phyloP scores from a whole-genome alignment of 352 stramenopile species.

The Elongisporangium prolatum region DNA sequence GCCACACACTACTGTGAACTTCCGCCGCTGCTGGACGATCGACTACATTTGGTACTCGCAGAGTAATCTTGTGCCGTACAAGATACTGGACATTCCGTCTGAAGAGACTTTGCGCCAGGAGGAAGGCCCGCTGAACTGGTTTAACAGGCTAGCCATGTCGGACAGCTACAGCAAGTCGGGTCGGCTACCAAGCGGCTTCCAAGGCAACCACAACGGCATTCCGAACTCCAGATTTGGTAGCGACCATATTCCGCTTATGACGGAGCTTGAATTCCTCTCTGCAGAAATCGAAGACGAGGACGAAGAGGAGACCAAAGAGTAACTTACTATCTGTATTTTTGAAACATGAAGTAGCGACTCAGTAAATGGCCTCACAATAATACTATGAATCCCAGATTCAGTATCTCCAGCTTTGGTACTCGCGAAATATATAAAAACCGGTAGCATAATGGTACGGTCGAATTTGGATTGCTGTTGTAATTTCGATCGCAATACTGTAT shows the following conservation, averaged over 20 bases:
- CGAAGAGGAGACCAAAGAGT: constrained; percentile 24
- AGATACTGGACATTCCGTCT: constrained; percentile 69
- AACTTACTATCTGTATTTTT: constrained; percentile 3
- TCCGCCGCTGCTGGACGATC: constrained; percentile 83
- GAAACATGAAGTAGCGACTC: neutral
- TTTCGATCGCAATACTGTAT: no score
- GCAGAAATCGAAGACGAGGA: constrained; percentile 15
- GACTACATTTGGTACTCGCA: constrained; percentile 88
- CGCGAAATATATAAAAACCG: no score
- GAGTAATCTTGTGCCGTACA: constrained; percentile 47
- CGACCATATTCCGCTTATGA: constrained; percentile 85
- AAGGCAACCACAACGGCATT: constrained; percentile 86
- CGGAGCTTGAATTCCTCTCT: constrained; percentile 74
- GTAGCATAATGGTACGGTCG: no score
- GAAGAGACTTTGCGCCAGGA: constrained; percentile 65
- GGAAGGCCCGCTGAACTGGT: constrained; percentile 73
- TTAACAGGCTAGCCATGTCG: constrained; percentile 62
- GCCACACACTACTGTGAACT: constrained; percentile 85
- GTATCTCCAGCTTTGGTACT: no score
- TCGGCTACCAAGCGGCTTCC: constrained; percentile 49
- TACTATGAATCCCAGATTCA: no score
- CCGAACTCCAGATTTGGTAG: constrained; percentile 82
- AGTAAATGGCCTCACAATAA: no score
- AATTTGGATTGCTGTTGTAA: no score
- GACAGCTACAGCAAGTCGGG: constrained; percentile 68